Conservation (phyloP, 345 rosid genomes). For the Eucalyptus grandis region DNA sequence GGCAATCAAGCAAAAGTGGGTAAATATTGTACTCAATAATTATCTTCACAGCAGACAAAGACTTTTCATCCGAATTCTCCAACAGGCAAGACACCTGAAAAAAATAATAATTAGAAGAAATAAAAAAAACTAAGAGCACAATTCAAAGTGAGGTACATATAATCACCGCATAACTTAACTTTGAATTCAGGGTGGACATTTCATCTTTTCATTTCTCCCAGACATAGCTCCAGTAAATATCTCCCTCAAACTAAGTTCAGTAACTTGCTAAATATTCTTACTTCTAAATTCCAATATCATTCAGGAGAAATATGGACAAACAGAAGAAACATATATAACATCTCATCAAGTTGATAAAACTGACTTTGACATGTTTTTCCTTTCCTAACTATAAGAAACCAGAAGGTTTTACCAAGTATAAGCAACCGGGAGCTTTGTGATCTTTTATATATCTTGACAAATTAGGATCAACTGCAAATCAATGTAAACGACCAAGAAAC, state of each 20-base stretch:
- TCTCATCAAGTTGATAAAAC: not conserved
- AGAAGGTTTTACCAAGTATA: not conserved
- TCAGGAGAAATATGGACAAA: not conserved
- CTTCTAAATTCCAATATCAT: not conserved
- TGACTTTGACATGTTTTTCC: not conserved
- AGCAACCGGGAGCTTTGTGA: not conserved
- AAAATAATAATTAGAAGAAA: not conserved
- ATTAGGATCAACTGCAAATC: not conserved
- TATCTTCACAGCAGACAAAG: slow-evolving; percentile 35
- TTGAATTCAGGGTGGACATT: not conserved
- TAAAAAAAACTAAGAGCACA: not conserved
- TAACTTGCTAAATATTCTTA: not conserved
- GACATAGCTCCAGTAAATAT: not conserved
- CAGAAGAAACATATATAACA: not conserved
- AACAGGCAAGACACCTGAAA: slow-evolving; percentile 53
- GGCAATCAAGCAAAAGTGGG: slow-evolving; percentile 69
- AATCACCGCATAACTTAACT: not conserved
- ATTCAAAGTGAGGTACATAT: not conserved
- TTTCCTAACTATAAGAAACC: not conserved
- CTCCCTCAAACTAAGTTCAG: not conserved
- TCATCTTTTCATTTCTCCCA: not conserved
- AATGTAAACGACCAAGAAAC: not conserved
- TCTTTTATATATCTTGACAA: not conserved
- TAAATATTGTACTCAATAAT: slow-evolving; percentile 41
- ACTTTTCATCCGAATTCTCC: slow-evolving; percentile 29